phyloP scores from a whole-genome alignment of 208 protist species.

The Willaertia magna region DNA sequence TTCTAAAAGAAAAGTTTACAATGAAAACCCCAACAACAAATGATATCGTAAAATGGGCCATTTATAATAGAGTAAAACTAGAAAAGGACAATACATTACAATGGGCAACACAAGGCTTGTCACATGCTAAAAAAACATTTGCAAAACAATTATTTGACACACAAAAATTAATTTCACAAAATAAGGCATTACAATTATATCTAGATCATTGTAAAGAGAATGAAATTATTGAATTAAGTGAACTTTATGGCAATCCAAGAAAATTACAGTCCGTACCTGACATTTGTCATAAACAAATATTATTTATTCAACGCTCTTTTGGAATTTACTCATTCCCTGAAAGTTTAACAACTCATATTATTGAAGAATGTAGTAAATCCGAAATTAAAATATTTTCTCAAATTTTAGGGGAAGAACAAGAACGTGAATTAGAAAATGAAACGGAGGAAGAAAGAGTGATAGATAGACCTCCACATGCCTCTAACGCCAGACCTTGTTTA shows the following conservation, averaged over 20 bases:
- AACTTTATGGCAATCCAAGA: not conserved
- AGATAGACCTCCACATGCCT: not conserved
- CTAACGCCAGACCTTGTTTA: too few species aligned
- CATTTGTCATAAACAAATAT: not conserved
- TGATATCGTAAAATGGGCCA: not conserved
- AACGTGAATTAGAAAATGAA: constrained; percentile 2
- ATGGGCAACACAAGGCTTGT: not conserved
- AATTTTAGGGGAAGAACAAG: not conserved
- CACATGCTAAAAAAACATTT: too few species aligned
- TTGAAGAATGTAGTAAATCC: not conserved
- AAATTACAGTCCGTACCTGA: not conserved
- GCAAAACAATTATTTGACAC: too few species aligned
- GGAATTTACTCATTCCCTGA: not conserved
- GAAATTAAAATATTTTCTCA: not conserved
- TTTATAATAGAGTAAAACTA: not conserved
- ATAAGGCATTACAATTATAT: too few species aligned
- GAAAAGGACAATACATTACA: not conserved
- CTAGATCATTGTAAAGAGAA: not conserved
- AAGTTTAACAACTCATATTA: not conserved
- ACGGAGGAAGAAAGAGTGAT: not conserved
- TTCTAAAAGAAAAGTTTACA: too few species aligned
- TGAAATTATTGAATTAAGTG: not conserved
- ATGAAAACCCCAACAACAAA: not conserved
- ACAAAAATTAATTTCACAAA: too few species aligned
- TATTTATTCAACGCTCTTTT: not conserved